A percentile compares a stretch with the other conserved stretches of the same genome.
These are phyloP conservation scores for Xylaria grammica DNA, from an alignment of 495 filamentous ascomycete genomes.

Conservation along the genomic window DNA sequence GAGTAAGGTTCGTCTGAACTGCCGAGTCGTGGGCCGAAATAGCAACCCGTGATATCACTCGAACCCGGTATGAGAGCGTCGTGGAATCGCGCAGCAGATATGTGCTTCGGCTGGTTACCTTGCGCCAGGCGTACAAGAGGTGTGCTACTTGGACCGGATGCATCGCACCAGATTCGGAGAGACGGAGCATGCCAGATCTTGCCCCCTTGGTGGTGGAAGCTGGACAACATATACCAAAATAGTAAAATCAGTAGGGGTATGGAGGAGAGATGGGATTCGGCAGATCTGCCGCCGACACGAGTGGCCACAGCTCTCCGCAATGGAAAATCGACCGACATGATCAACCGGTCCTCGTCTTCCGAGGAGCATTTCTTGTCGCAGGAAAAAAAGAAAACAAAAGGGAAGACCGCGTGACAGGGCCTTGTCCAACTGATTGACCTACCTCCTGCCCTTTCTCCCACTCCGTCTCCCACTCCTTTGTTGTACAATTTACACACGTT, in stretches of 20 bases:
- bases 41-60: neutral
- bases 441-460: too few species aligned
- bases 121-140: too few species aligned
- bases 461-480: neutral
- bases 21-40: constrained; percentile 7
- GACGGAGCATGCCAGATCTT: too few species aligned
- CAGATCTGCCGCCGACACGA: constrained; percentile 16
- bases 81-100: too few species aligned
- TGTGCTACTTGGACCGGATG: too few species aligned
- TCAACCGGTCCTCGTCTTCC: neutral
- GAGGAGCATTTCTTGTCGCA: neutral
- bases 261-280: neutral
- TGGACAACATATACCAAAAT: neutral
- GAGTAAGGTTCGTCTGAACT: neutral
- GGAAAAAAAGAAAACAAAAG: neutral
- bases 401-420: neutral
- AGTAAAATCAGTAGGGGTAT: neutral
- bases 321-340: too few species aligned
- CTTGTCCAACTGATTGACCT: too few species aligned
- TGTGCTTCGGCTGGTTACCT: too few species aligned
- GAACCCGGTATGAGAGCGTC: neutral
- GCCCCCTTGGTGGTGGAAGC: too few species aligned
- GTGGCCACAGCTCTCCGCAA: constrained; percentile 1
- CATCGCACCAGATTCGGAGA: too few species aligned
- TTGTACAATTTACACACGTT: neutral